Base-by-base conservation (phyloP, 2,329 filamentous ascomycete genomes). In the Calonectria henricotiae region DNA sequence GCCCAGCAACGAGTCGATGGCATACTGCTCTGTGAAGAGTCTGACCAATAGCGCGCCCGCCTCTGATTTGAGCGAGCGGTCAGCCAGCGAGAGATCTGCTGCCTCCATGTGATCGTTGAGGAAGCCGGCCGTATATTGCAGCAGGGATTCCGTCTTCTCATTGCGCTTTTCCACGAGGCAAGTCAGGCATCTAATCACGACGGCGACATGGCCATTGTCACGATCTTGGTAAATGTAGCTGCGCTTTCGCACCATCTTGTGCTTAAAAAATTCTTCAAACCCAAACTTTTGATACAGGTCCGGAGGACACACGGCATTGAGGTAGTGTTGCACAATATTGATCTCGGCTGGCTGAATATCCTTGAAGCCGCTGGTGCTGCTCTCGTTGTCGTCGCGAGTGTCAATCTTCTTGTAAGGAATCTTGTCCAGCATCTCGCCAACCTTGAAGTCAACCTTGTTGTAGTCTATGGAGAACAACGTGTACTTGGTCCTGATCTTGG, bases 241-340 rank as follows among this genome's bases (percentile, higher is more conserved):
- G 30, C 79, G 75, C 62, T 79, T 80, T 3, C 76, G 72, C 25
- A 71, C 75, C 6, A 79, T 35, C 64, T 80, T 82, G 11, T 68
- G 60, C 2, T 78, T 67, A 58, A 83, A 80, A 55, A 82, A 83
- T 0, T 78, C 67, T 3, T 82, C 78, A 43, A 83, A 82, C 1
- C 78, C 79, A 32, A 82, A 80, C 6, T 78, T 77, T 5, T 71
- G 43, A 39, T 80, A 82, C 7, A 83, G 74, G 0, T 80, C 77
- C 1, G 68, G 64, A 0, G 81, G 81, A 30, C 81, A 83, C 13
- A 82, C 79, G 12, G 74, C 80, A 6, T 66, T 73, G 3, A 83
- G 74, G 43, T 80, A 82, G 55, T 82, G 79, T 7, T 72, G 72
- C 8, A 82, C 68, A 13, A 82, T 81, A 8, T 70, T 69, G 54